Conservation (phyloP, 805 yeast species). For the Candida sakaeoensis region DNA sequence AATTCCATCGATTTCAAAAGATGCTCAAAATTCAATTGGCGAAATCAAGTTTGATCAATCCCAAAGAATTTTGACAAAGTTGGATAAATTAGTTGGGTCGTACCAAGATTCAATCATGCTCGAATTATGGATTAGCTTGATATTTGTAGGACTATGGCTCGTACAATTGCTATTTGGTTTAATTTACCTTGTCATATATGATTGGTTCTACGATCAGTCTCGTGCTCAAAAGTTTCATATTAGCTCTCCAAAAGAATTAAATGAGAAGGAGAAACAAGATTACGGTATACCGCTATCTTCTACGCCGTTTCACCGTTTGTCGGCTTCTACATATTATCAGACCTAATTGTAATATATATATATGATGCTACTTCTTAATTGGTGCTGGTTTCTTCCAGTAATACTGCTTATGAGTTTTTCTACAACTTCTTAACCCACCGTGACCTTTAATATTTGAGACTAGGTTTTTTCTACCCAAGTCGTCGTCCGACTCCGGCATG, state of each 20-base stretch:
- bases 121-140: conserved; percentile 47
- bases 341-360: background rate
- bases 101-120: conserved; percentile 34
- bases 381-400: conserved; percentile 66
- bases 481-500: conserved; percentile 76
- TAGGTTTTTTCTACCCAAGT: conserved; percentile 60
- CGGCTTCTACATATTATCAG: conserved; percentile 7
- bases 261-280: conserved; percentile 17
- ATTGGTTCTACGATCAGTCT: background rate
- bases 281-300: conserved; percentile 27
- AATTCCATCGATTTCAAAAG: conserved; percentile 46
- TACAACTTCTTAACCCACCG: conserved; percentile 78
- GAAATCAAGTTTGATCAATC: conserved; percentile 8
- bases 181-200: background rate
- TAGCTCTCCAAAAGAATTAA: conserved; percentile 26
- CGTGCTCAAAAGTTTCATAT: conserved; percentile 10
- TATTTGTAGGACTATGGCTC: conserved; percentile 47
- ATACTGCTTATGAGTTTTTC: conserved; percentile 90
- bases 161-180: conserved; percentile 40
- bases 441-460: conserved; percentile 78
- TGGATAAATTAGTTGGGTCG: conserved; percentile 22
- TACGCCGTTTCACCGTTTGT: conserved; percentile 1
- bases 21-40: conserved; percentile 9
- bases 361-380: conserved; percentile 26
- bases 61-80: conserved; percentile 13